Conservation (phyloP, 306 rosid species). For the Oxytropis ochrocephala region DNA sequence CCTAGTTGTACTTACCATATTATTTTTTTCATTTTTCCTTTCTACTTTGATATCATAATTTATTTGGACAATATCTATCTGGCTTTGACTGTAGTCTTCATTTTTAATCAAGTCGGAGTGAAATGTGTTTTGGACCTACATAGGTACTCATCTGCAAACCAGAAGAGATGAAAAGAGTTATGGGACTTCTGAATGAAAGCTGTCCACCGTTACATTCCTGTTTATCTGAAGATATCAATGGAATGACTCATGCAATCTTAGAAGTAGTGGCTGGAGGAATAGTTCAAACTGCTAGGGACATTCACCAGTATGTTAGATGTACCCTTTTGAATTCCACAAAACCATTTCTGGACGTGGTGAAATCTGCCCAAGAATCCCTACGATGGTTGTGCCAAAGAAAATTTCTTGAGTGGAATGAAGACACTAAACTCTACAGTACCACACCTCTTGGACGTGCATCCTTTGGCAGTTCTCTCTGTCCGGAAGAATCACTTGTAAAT, state of each 20-base stretch:
- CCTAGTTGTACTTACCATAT: not conserved
- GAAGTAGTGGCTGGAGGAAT: conserved; percentile 98
- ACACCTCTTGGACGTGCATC: conserved; percentile 95
- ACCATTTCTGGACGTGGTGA: conserved; percentile 92
- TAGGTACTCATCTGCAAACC: conserved; percentile 88
- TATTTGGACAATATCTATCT: conserved; percentile 10
- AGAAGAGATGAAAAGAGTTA: conserved; percentile 72
- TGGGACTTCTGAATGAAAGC: conserved; percentile 69
- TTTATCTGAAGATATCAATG: conserved; percentile 89
- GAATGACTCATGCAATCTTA: conserved; percentile 96
- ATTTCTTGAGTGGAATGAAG: conserved; percentile 93
- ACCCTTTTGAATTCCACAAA: conserved; percentile 90
- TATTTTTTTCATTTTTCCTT: not conserved
- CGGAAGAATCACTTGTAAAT: conserved; percentile 94
- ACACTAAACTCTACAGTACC: conserved; percentile 71
- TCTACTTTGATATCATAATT: not conserved
- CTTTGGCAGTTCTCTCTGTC: conserved; percentile 94
- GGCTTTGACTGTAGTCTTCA: not conserved
- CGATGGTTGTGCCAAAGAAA: conserved; percentile 86
- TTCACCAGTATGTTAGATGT: conserved; percentile 89
- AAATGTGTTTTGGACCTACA: not conserved
- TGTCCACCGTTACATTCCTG: conserved; percentile 86
- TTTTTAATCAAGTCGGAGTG: not conserved
- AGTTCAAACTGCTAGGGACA: conserved; percentile 89
- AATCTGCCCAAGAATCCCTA: conserved; percentile 96